These are phyloP conservation scores for Solanum ossicruentum DNA, from an alignment of 257 asterid genomes.

Conservation along the genomic window DNA sequence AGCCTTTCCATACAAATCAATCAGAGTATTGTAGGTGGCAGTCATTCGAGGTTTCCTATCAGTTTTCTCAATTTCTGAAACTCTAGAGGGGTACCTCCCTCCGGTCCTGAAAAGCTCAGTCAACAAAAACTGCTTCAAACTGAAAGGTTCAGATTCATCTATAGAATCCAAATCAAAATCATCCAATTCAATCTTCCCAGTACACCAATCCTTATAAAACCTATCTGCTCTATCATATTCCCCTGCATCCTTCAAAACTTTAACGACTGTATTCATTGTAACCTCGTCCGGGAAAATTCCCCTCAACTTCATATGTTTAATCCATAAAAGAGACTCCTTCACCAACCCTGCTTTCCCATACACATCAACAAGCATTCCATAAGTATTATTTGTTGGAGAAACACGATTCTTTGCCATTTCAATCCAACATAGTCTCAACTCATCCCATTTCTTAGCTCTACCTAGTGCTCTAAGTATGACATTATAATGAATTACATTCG, in stretches of 20 bases:
- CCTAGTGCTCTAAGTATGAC: constrained; percentile 79
- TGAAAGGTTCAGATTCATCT: constrained; percentile 41
- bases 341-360: constrained; percentile 87
- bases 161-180: constrained; percentile 55
- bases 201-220: constrained; percentile 74
- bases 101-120: constrained; percentile 81
- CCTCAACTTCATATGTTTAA: constrained; percentile 75
- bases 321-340: constrained; percentile 82
- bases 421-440: constrained; percentile 90
- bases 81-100: constrained; percentile 27
- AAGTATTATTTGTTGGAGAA: constrained; percentile 71
- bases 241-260: constrained; percentile 76
- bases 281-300: constrained; percentile 87
- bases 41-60: constrained; percentile 47
- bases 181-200: constrained; percentile 55
- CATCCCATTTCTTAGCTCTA: constrained; percentile 82
- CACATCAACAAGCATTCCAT: constrained; percentile 90
- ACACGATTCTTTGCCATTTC: constrained; percentile 72
- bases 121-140: constrained; percentile 64
- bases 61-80: constrained; percentile 16
- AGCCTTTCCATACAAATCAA: constrained; percentile 90
- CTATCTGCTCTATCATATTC: constrained; percentile 59
- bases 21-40: constrained; percentile 74
- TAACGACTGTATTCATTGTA: constrained; percentile 77
- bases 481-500: constrained; percentile 87